Evolutionary conservation across 2,329 filamentous ascomycete species (phyloP), one percentile per base, ranked within the genome.

Genomic region (Hymenoscyphus linearis): DNA sequence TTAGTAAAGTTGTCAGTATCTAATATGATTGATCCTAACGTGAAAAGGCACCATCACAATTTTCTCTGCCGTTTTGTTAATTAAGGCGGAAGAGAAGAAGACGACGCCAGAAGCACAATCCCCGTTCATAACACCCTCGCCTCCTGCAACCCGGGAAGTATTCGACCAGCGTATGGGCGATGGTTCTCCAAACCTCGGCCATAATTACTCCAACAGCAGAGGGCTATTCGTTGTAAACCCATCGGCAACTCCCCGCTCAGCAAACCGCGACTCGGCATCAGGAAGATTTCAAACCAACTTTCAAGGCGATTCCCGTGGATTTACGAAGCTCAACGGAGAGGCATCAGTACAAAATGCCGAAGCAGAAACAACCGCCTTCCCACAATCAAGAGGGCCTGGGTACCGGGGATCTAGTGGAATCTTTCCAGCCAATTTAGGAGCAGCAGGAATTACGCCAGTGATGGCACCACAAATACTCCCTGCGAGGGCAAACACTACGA

Each of bases 221-320:
- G 62, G 55, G 25, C 58, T 72, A 3, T 73, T 71, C 52, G 68
- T 73, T 36, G 71, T 70, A 9, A 73, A 73, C 47, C 70, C 68
- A 31, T 72, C 70, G 4, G 53, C 62, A 7, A 69, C 68, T 14
- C 67, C 70, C 36, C 62, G 60, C 35, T 55, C 62, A 7, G 68
- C 68, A 12, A 66, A 69, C 36, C 62, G 59, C 31, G 65, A 69
- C 47, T 69, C 70, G 14, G 63, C 66, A 44, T 61, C 57, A 6
- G 53, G 57, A 14, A 58, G 60, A 27, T 69, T 66, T 35, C 64
- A 64, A 35, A 44, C 57, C 9, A 65, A 62, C 54, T 63, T 60
- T 44, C 55, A 65, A 55, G 58, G 61, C 25, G 64, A 69, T 58
- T 62, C 60, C 2, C 60, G 60, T 55, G 68, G 68, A 1, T 69